Base-by-base conservation (phyloP, 2,329 filamentous ascomycete genomes). In the Paracamarosporium sp. region DNA sequence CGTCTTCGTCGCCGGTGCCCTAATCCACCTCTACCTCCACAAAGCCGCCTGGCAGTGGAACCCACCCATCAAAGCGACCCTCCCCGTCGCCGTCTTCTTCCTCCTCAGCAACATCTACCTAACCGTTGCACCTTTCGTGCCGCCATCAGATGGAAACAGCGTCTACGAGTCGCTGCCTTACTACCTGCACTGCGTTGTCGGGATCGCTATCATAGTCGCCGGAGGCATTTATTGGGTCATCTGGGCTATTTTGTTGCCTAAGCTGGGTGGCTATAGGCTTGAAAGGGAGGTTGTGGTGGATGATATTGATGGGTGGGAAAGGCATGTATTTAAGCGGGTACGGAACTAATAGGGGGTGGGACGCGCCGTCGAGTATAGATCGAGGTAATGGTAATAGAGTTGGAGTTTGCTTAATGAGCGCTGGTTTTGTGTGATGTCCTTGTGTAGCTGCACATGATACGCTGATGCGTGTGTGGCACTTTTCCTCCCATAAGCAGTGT, bases 101-200 rank as follows among this genome's bases (percentile, higher is more conserved):
- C 76, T 83, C 33, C 71, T 83, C 41, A 81, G 78, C 67, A 84
- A 85, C 61, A 66, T 84, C 45, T 85, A 83, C 69, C 77, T 85
- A 48, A 79, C 81, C 5, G 64, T 83, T 50, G 82, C 82, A 4
- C 82, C 83, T 0, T 84, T 83, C 62, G 74, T 85, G 9, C 82
- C 83, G 0, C 82, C 83, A 0, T 72, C 70, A 1, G 76, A 74
- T 1, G 80, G 76, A 17, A 74, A 83, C 51, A 83, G 78, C 63
- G 79, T 84, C n/a, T 85, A 85, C 67, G 70, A 82, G 38, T 71
- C 75, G n/a, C 68, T 85, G 40, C 82, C 83, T 0, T 85, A 85
- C 70, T 85, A 80, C 61, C 74, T 83, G 40, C 82, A 85, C 64
- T 85, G 82, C 52, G 78, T 85, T 22, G 82, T 84, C 17, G 83